Evolutionary conservation across 2,329 filamentous ascomycete genomes (phyloP).

Genomic region (Fulvia fulva): DNA sequence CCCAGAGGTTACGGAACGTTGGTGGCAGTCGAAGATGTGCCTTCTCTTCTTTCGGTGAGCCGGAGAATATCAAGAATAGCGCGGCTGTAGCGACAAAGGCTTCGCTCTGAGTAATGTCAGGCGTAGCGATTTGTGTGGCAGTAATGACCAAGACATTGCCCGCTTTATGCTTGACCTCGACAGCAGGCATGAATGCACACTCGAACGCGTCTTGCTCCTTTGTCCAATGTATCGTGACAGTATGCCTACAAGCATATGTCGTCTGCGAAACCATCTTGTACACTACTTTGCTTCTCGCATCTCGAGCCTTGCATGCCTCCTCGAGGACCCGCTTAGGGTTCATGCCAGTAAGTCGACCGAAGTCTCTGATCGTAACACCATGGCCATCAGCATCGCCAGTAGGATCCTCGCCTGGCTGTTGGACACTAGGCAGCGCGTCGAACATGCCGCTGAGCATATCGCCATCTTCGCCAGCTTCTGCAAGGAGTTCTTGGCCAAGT

Average conservation of each 20-base stretch:
- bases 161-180: slow-evolving; percentile 45
- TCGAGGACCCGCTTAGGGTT: slow-evolving; percentile 73
- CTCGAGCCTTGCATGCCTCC: slow-evolving; percentile 81
- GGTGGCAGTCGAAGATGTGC: slow-evolving; percentile 72
- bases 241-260: slow-evolving; percentile 71
- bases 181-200: slow-evolving; percentile 38
- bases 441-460: slow-evolving; percentile 58
- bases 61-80: slow-evolving; percentile 74
- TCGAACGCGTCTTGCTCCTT: slow-evolving; percentile 61
- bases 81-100: slow-evolving; percentile 77
- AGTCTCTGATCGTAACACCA: slow-evolving; percentile 68
- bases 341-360: slow-evolving; percentile 76
- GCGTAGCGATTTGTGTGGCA: slow-evolving; percentile 70
- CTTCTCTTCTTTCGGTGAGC: slow-evolving; percentile 81
- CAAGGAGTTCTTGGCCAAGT: slow-evolving; percentile 29
- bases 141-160: slow-evolving; percentile 55
- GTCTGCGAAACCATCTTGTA: slow-evolving; percentile 70
- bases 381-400: slow-evolving; percentile 3
- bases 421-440: slow-evolving; percentile 34
- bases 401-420: neutral
- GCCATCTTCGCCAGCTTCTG: slow-evolving; percentile 49
- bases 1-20: slow-evolving; percentile 81
- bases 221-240: slow-evolving; percentile 72
- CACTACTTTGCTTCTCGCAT: slow-evolving; percentile 62
- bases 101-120: slow-evolving; percentile 77